Base-by-base conservation (phyloP, 352 stramenopile species). In the Phytophthora pisi region DNA sequence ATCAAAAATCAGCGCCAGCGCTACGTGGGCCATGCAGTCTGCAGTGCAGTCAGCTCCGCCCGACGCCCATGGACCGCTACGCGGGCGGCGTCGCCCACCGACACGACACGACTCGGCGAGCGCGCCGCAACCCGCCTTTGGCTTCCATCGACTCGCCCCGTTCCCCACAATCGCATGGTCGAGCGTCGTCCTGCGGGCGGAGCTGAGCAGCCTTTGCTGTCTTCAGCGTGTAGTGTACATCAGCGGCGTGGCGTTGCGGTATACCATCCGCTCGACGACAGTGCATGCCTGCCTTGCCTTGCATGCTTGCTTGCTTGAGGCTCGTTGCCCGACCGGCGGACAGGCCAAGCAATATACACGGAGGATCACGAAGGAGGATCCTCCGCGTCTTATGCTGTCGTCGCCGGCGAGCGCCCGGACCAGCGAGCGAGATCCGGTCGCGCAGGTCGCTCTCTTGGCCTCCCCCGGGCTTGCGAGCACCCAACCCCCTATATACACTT, bases 121-220 rank as follows among this genome's bases (percentile, higher is more conserved):
- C 18, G n/a, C 30, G 64, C 51, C 64, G 51, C 64, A 71, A 67
- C 57, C 47, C 40, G 26, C 18, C n/a, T 43, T 30, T 30, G 26
- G 26, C 26, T 30, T 5, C 8, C 9, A 15, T 38, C 31, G 31
- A 15, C 31, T 38, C 31, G 31, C 31, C 31, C 31, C 31, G 31
- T 38, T 50, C 43, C 16, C 6, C 46, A 55, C 66, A 47, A 74
- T 51, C 45, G 28, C 55, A 70, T 74, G 61, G 51, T 74, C 61
- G 56, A 66, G 50, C 3, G 51, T 74, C 55, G 66, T 51, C 31
- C 16, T 65, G 30, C 31, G 20, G 42, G 51, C 51, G 20, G 20
- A 20, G 20, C 20, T 20, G 20, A 20, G 20, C 20, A 18, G 45
- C 18, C 42, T 49, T 16, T 26, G 38, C 26, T 16, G 30, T 23